Evolutionary conservation across 2,329 filamentous ascomycete species (phyloP), one percentile per base, ranked within the genome.

Genomic region (Colletotrichum musicola): DNA sequence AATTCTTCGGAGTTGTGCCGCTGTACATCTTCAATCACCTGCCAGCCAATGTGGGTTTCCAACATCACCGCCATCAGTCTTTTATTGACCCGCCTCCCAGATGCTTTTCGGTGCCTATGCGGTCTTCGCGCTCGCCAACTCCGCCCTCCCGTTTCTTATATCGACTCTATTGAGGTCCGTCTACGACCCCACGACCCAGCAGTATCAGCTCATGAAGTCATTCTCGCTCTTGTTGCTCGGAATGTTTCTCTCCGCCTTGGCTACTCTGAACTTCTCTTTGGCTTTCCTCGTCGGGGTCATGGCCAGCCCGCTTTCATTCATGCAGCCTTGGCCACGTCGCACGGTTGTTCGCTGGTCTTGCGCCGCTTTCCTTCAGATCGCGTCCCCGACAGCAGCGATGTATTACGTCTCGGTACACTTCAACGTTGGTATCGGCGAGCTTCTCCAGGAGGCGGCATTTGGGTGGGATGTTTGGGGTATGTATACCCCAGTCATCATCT

Each of bases 191-290:
- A 90, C 89, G 0, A 72, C 79, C 4, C 93, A 95, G 76, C 91
- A 95, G 75, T 90, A 92, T 75, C 88, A 90, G 55, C 88, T 98
- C 59, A 90, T 94, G 72, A 95, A 97, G 77, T 96, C 92, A 66
- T 94, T 98, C 83, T 97, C 94, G 6, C 88, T 98, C n/a, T 89
- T 99, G 13, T 85, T 97, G 10, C 88, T 98, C 0, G 96, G 96
- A 74, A 93, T 98, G 84, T 95, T 94, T 74, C 89, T 99, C 72
- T 95, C 95, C 13, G 92, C 95, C 1, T 91, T 99, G 13, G 95
- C 96, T 2, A 99, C 95, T 0, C 88, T 99, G 59, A 99, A 99
- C 81, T 99, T 99, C 84, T 94, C 92, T 3, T 90, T 98, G 14
- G 91, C 94, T 55, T 91, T 98, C 77, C 84, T 97, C 44, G 85